phyloP scores from a whole-genome alignment of 2,329 filamentous ascomycete genomes.

The Penicillium sp. region DNA sequence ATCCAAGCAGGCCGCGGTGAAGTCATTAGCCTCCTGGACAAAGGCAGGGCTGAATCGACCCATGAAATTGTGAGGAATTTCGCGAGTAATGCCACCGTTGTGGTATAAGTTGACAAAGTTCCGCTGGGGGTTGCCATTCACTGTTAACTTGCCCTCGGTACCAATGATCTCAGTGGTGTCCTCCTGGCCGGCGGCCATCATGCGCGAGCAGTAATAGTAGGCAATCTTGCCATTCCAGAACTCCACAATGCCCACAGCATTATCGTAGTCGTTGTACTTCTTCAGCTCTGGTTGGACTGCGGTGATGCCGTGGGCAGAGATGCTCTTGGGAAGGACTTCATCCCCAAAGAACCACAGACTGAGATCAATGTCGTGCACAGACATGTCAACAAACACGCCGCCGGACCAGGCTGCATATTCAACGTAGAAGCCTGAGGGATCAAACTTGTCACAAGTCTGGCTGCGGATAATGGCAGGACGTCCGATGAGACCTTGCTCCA shows the following conservation, averaged over 20 bases:
- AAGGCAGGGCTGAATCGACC: slow-evolving; percentile 64
- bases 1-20: slow-evolving; percentile 60
- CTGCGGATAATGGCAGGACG: too few species aligned
- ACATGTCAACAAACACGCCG: too few species aligned
- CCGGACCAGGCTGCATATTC: too few species aligned
- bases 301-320: too few species aligned
- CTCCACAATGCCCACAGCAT: slow-evolving; percentile 63
- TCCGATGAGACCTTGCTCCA: too few species aligned
- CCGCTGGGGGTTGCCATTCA: slow-evolving; percentile 58
- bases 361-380: too few species aligned
- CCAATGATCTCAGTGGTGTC: slow-evolving; percentile 61
- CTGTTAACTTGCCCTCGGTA: slow-evolving; percentile 61
- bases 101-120: slow-evolving; percentile 59
- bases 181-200: too few species aligned
- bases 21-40: slow-evolving; percentile 64
- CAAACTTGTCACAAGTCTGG: too few species aligned
- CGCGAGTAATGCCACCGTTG: slow-evolving; percentile 54
- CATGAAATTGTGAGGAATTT: slow-evolving; percentile 64
- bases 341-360: too few species aligned
- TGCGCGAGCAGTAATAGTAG: slow-evolving; percentile 54
- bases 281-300: too few species aligned
- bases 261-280: slow-evolving; percentile 47
- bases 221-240: slow-evolving; percentile 64
- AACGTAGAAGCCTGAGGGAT: too few species aligned
- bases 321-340: too few species aligned